These are phyloP conservation scores for Alectoria sarmentosa DNA, from an alignment of 495 filamentous ascomycete genomes.

Conservation along the genomic window DNA sequence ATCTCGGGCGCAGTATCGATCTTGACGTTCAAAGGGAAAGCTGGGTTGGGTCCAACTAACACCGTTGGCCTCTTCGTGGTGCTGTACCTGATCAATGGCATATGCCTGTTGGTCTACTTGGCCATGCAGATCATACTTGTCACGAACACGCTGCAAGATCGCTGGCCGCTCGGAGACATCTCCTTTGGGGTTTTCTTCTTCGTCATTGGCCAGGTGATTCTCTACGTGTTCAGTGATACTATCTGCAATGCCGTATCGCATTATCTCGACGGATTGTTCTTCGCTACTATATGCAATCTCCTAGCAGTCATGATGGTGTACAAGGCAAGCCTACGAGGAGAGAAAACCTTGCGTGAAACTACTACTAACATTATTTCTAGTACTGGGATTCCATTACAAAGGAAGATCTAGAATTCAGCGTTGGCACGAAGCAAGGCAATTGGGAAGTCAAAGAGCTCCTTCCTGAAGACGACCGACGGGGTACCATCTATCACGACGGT, in stretches of 20 bases:
- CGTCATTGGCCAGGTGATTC: conserved; percentile 82
- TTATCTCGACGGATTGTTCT: conserved; percentile 92
- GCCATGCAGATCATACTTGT: conserved; percentile 83
- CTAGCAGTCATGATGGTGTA: conserved; percentile 99
- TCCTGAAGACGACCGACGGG: conserved; percentile 78
- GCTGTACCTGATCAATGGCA: conserved; percentile 82
- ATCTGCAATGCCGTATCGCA: conserved; percentile 85
- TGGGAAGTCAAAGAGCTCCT: conserved; percentile 98
- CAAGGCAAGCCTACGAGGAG: conserved; percentile 58
- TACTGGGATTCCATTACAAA: conserved; percentile 99
- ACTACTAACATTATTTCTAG: conserved; percentile 37
- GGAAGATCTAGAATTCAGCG: conserved; percentile 96
- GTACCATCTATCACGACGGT: conserved; percentile 67
- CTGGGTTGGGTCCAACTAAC: conserved; percentile 74
- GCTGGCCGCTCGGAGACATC: conserved; percentile 93
- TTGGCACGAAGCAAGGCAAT: conserved; percentile 88
- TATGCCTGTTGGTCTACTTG: conserved; percentile 82
- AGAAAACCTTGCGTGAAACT: conserved; percentile 6
- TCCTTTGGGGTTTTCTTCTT: conserved; percentile 90
- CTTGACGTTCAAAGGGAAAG: conserved; percentile 89
- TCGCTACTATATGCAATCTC: conserved; percentile 89
- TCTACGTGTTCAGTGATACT: conserved; percentile 80
- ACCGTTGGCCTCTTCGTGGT: conserved; percentile 89
- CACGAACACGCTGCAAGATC: conserved; percentile 82
- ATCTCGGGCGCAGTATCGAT: conserved; percentile 82